A percentile compares a stretch with the other conserved stretches of the same genome.
phyloP scores from a whole-genome alignment of 768 basidiomycete genomes.

The Podaxis rugospora region DNA sequence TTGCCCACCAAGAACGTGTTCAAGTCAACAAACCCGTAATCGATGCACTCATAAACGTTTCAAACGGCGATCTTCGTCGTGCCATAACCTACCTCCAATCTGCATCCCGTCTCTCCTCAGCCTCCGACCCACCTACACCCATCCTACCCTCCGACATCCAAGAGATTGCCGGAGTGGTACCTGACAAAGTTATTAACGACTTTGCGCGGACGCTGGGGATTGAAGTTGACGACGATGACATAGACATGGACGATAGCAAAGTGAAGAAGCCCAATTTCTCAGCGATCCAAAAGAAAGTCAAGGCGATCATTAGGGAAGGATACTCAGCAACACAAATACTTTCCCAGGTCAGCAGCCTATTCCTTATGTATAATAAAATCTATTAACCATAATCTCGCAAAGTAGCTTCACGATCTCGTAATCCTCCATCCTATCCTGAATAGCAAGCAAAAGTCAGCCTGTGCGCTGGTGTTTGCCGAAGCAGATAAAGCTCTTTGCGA shows the following conservation, averaged over 20 bases:
- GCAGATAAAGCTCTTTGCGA: conserved; percentile 95
- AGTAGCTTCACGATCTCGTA: conserved; percentile 86
- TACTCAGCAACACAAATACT: conserved; percentile 91
- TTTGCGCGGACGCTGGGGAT: conserved; percentile 75
- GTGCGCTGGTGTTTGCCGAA: conserved; percentile 85
- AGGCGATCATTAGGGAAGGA: conserved; percentile 76
- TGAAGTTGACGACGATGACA: conserved; percentile 42
- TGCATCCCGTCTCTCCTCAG: conserved; percentile 80
- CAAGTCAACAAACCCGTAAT: conserved; percentile 55
- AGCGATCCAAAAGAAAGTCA: conserved; percentile 66
- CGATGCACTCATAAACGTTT: conserved; percentile 69
- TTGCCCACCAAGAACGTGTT: conserved; percentile 75
- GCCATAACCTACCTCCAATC: conserved; percentile 98
- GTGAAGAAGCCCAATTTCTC: conserved; percentile 41
- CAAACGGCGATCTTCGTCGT: conserved; percentile 90
- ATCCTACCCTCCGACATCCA: conserved; percentile 82
- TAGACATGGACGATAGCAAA: conserved; percentile 45
- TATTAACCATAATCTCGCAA: not conserved
- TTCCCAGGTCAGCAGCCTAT: conserved; percentile 59
- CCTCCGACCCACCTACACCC: conserved; percentile 64
- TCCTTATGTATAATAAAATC: not conserved
- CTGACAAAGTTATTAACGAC: conserved; percentile 60
- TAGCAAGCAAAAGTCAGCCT: conserved; percentile 73
- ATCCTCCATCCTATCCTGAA: conserved; percentile 78
- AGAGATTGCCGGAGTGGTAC: conserved; percentile 96